Evolutionary conservation across 2,329 filamentous ascomycete genomes (phyloP).

Genomic region (Parascedosporium putredinis): DNA sequence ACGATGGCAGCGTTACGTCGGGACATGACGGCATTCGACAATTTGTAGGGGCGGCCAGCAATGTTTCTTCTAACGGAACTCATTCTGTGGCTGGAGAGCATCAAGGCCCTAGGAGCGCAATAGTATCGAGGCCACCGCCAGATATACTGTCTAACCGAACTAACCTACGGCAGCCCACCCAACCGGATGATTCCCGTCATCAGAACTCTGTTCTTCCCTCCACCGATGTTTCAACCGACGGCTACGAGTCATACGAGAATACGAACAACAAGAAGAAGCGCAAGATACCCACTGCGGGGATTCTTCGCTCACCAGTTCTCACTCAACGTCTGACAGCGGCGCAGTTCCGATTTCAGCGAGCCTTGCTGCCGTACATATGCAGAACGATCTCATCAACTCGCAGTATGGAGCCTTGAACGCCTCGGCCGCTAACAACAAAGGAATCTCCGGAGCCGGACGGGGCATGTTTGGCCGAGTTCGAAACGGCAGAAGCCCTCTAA

Average conservation of each 20-base stretch:
- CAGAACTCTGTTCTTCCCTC: slow-evolving; percentile 42
- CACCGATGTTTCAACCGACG: slow-evolving; percentile 63
- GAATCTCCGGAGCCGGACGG: slow-evolving; percentile 75
- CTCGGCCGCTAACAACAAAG: slow-evolving; percentile 34
- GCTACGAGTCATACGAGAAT: slow-evolving; percentile 96
- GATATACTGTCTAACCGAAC: slow-evolving; percentile 24
- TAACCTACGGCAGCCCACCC: not conserved
- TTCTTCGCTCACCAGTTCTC: slow-evolving; percentile 20
- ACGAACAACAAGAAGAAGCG: slow-evolving; percentile 99
- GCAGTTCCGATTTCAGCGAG: slow-evolving; percentile 1
- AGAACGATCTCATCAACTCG: not conserved
- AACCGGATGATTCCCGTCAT: not conserved
- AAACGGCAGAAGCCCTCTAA: slow-evolving; percentile 51
- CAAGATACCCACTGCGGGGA: slow-evolving; percentile 90
- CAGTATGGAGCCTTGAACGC: slow-evolving; percentile 17
- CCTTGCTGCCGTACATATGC: not conserved
- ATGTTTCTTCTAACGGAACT: slow-evolving; percentile 21
- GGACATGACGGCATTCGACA: slow-evolving; percentile 5
- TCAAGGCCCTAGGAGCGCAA: slow-evolving; percentile 35
- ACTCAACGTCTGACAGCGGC: slow-evolving; percentile 7
- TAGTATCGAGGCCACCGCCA: slow-evolving; percentile 36
- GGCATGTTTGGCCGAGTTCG: slow-evolving; percentile 66
- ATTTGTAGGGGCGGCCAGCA: slow-evolving; percentile 1
- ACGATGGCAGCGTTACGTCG: not conserved
- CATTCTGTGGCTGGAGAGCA: slow-evolving; percentile 51